Base-by-base conservation (phyloP, 163 green algal species). In the Picocystis sp. region DNA sequence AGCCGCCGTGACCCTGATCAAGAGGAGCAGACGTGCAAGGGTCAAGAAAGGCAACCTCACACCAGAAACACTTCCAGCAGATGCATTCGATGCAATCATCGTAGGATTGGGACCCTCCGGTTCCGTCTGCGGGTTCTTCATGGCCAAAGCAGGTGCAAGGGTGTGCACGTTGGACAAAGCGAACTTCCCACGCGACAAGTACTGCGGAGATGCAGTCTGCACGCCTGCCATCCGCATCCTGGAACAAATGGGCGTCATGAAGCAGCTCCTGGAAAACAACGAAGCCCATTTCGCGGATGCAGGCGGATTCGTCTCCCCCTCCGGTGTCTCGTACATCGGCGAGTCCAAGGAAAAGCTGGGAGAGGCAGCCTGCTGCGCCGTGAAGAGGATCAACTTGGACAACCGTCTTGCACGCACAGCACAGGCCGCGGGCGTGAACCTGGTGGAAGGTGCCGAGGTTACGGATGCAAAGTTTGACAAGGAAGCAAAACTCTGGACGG, bases 351-450 rank as follows among this genome's bases (percentile, higher is more conserved):
- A 87, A 57, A 81, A 87, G 67, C 70, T 93, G 25, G 82, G 82
- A 23, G 59, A 78, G 50, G 81, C 83, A 15, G 83, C 82, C 1
- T 81, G 74, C 46, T 84, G 74, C 57, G 83, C 83, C 5, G 77
- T 91, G 5, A 90, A 90, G 65, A 77, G 83, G 57, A 86, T 85
- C 55, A 71, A 92, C 69, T 62, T 93, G 56, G 83, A 93, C 61
- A 62, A 64, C 15, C 65, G 74, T 13, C 65, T 92, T 14, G 82
- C 82, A 1, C 67, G 70, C 47, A 63, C 65, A 12, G 81, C 82
- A 14, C 34, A 46, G 19, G 51, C 64, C 24, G 21, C 65, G 5
- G 83, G 83, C 23, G 83, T 81, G 13, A 65, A 83, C 34, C 71
- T 92, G 3, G 81, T 75, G 50, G 82, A 93, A 68, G 71, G 66